Evolutionary conservation across 2,329 filamentous ascomycete species (phyloP), one percentile per base, ranked within the genome.

Genomic region (Penicillium olsonii): DNA sequence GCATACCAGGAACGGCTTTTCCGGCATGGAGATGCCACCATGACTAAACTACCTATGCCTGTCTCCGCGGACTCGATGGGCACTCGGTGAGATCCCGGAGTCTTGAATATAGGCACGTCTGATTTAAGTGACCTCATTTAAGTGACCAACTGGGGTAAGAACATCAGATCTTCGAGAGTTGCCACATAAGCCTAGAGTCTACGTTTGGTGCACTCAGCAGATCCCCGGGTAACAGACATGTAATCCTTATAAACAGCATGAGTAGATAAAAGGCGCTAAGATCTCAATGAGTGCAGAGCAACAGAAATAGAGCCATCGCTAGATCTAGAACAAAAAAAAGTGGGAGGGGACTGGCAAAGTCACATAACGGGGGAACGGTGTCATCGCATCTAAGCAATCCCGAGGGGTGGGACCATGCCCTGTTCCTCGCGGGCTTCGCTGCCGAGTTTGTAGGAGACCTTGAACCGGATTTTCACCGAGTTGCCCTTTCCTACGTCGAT

Each of bases 381-480:
- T 31, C 29, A 31, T 31, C 29, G 29, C 19, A 24, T 34, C 31
- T 64, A 94, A 61, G 84, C 82, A 63, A 96, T 81, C 35, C 85
- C 86, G 64, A 96, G 82, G 55, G 89, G 84, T 10, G 87, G 77
- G 59, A 97, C 86, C 74, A 92, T 89, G 5, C 92, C 92, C 75
- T 87, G 90, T 73, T 96, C 90, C 52, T 87, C 86, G 67, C 84
- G 86, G 53, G 69, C 65, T 56, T 78, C 67, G 2, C 73, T 78
- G 3, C 83, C 87, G 11, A 94, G 68, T 63, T 82, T 84, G 72
- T 96, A 97, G 5, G 87, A 84, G 20, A 89, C 84, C 62, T 90
- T 89, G 89, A 92, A 99, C 55, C 94, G 80, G 73, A 99, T 83
- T 75, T 95, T 95, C 53, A 95, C 85, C n/a, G 78, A 81, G 48